A percentile compares a stretch with the other conserved stretches of the same genome.
These are phyloP conservation scores for Epichloe bromicola DNA, from an alignment of 2,329 filamentous ascomycete species.

Conservation along the genomic window DNA sequence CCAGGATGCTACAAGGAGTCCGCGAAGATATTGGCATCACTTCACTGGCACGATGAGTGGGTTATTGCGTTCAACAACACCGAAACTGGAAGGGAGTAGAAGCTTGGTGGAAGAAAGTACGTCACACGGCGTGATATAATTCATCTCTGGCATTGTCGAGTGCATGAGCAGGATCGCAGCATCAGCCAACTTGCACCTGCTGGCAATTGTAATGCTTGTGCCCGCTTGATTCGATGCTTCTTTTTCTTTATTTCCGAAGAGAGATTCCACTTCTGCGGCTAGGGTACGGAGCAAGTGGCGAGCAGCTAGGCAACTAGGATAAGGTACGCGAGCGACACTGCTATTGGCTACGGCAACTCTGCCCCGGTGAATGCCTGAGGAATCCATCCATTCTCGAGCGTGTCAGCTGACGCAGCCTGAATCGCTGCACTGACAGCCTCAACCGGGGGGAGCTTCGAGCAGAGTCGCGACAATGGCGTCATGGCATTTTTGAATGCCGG, in stretches of 20 bases:
- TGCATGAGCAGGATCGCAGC: too few species aligned
- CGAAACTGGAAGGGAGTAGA: too few species aligned
- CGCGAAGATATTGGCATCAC: neutral
- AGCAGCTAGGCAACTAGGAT: neutral
- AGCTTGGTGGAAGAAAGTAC: too few species aligned
- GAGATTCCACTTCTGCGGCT: neutral
- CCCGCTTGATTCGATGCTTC: too few species aligned
- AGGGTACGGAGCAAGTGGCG: neutral
- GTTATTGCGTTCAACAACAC: neutral
- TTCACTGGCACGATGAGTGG: neutral
- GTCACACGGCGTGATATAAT: too few species aligned
- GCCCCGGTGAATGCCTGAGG: neutral
- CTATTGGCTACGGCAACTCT: too few species aligned
- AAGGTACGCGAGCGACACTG: too few species aligned
- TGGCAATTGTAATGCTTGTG: too few species aligned
- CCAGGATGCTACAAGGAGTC: neutral
- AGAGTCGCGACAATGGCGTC: conserved; percentile 17
- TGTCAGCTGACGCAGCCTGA: neutral
- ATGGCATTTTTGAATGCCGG: conserved; percentile 7
- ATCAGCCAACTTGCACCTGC: too few species aligned
- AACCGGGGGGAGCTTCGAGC: conserved; percentile 10
- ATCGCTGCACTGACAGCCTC: neutral
- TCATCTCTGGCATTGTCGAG: too few species aligned
- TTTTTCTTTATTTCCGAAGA: neutral
- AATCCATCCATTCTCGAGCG: neutral